These are phyloP conservation scores for Yamadazyma sp. DNA, from an alignment of 805 yeast genomes.

Conservation along the genomic window DNA sequence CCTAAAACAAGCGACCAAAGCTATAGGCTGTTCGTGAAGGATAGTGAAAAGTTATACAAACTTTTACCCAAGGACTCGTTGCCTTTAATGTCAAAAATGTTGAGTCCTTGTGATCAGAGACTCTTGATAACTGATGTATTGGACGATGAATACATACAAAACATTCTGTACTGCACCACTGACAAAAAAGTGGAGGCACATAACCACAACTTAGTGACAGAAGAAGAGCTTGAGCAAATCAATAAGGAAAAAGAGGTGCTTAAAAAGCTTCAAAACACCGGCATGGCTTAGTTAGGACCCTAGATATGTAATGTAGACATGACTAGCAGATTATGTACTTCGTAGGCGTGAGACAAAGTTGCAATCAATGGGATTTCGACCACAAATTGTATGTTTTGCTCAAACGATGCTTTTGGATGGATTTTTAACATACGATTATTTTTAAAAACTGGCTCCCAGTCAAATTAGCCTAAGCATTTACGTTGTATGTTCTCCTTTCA, in stretches of 20 bases:
- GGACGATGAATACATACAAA: conserved; percentile 55
- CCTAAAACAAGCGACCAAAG: conserved; percentile 79
- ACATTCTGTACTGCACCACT: conserved; percentile 55
- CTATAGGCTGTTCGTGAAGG: conserved; percentile 57
- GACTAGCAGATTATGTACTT: too few relatives aligned
- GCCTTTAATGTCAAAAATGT: conserved; percentile 61
- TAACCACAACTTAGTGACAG: conserved; percentile 66
- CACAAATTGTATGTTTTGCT: too few relatives aligned
- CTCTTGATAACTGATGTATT: conserved; percentile 56
- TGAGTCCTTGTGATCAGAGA: conserved; percentile 58
- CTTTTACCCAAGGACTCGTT: conserved; percentile 70
- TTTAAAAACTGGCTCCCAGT: too few relatives aligned
- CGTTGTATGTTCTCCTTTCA: too few relatives aligned
- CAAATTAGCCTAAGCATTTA: too few relatives aligned
- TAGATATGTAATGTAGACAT: too few relatives aligned
- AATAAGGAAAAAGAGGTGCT: conserved; percentile 30
- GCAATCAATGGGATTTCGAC: too few relatives aligned
- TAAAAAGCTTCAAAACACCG: conserved; percentile 19
- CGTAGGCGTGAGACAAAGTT: too few relatives aligned
- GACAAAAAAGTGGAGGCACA: conserved; percentile 42
- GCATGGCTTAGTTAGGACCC: too few relatives aligned
- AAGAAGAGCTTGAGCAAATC: conserved; percentile 52
- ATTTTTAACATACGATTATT: too few relatives aligned
- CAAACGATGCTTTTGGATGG: too few relatives aligned
- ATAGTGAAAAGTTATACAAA: conserved; percentile 56